phyloP scores from a whole-genome alignment of 768 basidiomycete genomes.

The Mycena belliarum region DNA sequence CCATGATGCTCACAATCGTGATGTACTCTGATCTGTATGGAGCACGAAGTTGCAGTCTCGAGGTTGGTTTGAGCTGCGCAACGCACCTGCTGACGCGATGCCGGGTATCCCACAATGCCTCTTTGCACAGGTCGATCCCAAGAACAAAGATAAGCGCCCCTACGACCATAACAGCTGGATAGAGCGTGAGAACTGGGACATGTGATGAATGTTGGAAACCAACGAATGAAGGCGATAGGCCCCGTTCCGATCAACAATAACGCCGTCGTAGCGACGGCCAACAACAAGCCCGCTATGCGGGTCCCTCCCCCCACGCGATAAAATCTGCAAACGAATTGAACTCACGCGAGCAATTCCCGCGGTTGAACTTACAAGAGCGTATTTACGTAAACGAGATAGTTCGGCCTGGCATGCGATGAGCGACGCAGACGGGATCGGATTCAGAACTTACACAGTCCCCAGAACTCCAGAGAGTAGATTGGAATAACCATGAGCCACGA shows the following conservation, averaged over 20 bases:
- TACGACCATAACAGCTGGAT: constrained; percentile 85
- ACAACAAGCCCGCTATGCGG: constrained; percentile 80
- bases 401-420: constrained; percentile 50
- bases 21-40: constrained; percentile 67
- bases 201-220: constrained; percentile 28
- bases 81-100: constrained; percentile 77
- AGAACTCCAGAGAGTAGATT: constrained; percentile 80
- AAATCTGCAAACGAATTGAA: constrained; percentile 49
- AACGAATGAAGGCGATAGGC: constrained; percentile 91
- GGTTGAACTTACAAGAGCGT: constrained; percentile 58
- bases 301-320: constrained; percentile 92
- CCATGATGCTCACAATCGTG: constrained; percentile 82
- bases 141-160: constrained; percentile 91
- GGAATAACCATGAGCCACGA: constrained; percentile 90
- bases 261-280: constrained; percentile 70
- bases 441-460: constrained; percentile 70
- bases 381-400: constrained; percentile 88
- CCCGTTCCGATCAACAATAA: constrained; percentile 83
- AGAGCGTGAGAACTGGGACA: background rate
- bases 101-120: constrained; percentile 95
- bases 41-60: constrained; percentile 7
- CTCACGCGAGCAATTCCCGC: background rate
- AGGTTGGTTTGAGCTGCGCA: background rate
- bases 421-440: background rate
- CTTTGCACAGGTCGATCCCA: constrained; percentile 91